Evolutionary conservation across 139 green algal genomes (phyloP), one percentile per base, ranked within the genome.

Genomic region (Picochlorum costavermella): DNA sequence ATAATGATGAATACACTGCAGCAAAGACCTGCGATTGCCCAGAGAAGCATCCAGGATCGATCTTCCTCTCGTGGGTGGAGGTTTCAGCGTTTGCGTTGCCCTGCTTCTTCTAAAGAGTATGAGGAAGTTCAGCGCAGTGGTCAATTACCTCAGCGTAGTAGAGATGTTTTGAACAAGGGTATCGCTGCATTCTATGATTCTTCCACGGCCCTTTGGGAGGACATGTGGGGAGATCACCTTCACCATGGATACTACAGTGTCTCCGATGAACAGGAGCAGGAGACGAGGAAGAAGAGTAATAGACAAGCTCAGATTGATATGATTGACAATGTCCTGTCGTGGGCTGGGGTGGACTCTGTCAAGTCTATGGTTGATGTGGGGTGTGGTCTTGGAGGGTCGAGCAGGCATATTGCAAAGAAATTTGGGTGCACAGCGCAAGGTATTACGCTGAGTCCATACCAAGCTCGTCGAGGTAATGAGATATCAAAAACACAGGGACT

Each of bases 121-220:
- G 33, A 40, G 33, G 33, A 40, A 40, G 33, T 40, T 9, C 33
- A 13, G 6, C 33, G 33, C 11, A 40, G 33, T 40, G 33, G 33
- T 40, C 33, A 40, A 13, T 40, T 40, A 9, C 33, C 33, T 40
- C 33, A 40, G 33, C 33, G 33, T 40, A 40, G 33, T 40, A 40
- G 33, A 8, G 33, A 40, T 40, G 33, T 40, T 13, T 40, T 98
- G 17, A 96, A 97, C 29, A 60, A 91, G 30, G 90, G 92, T 33
- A 98, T 98, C 45, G 92, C 90, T 6, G 67, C 55, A 6, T 97
- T 98, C 61, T 98, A 98, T 63, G 89, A 98, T 46, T 88, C 93
- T 60, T 90, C 77, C 5, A 89, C 77, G 4, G 79, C 69, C 11
- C 69, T 98, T 14, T 98, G 92, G 92, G 92, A 98, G 70, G 64